phyloP scores from a whole-genome alignment of 1,139 yeast genomes.

The Zygosaccharomyces pseudobailii region DNA sequence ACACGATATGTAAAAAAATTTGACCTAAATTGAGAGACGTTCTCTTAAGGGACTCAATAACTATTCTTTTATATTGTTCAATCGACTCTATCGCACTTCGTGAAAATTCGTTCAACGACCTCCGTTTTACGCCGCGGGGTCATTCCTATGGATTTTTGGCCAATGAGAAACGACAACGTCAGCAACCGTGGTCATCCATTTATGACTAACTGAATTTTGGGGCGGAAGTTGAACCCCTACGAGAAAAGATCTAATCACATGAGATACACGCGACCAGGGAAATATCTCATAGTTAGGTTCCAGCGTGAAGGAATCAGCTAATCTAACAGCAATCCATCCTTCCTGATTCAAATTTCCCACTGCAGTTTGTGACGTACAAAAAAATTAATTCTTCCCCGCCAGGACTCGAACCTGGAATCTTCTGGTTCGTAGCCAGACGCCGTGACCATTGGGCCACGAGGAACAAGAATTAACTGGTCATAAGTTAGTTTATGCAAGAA shows the following conservation, averaged over 20 bases:
- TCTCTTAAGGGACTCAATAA: background rate
- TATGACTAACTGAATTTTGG: slow-evolving; percentile 13
- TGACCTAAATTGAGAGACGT: no score
- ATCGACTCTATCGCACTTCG: background rate
- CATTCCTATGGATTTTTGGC: slow-evolving; percentile 7
- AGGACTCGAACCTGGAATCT: slow-evolving; percentile 95
- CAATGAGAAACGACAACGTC: slow-evolving; percentile 14
- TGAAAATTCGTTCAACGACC: slow-evolving; percentile 1
- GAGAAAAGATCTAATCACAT: background rate
- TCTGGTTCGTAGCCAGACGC: slow-evolving; percentile 94
- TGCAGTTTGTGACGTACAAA: background rate
- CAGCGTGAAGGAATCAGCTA: no score
- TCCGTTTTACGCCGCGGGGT: background rate
- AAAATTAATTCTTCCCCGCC: slow-evolving; percentile 73
- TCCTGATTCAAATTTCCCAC: no score
- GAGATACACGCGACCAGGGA: background rate
- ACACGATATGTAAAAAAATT: no score
- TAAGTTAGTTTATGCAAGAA: no score
- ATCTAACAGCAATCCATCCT: no score
- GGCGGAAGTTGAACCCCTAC: slow-evolving; percentile 2
- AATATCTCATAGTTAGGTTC: no score
- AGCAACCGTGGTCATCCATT: slow-evolving; percentile 13
- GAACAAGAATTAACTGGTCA: slow-evolving; percentile 39
- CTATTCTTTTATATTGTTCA: background rate
- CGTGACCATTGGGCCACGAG: slow-evolving; percentile 93